A percentile compares a stretch with the other conserved stretches of the same genome.
Conservation (phyloP, 1,284 basidiomycete species). For the Naganishia cerealis region DNA sequence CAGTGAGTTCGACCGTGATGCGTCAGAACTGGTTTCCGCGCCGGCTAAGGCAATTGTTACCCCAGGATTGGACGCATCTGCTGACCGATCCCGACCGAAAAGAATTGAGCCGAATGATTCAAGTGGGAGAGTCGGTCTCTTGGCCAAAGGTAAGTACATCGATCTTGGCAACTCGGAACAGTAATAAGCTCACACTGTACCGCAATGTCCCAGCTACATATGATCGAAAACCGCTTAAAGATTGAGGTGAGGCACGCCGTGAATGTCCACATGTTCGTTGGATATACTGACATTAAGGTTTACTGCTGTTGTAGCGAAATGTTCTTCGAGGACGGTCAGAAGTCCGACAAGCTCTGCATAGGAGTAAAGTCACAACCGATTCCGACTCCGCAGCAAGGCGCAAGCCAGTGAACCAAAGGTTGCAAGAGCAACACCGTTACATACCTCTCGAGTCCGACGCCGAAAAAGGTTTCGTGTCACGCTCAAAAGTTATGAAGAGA, state of each 20-base stretch:
- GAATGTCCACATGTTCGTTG: not conserved
- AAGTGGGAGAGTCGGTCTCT: conserved; percentile 82
- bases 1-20: conserved; percentile 56
- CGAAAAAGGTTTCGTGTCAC: conserved; percentile 50
- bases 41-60: conserved; percentile 29
- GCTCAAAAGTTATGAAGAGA: conserved; percentile 35
- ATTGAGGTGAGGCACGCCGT: conserved; percentile 44
- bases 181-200: not conserved
- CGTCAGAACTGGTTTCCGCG: conserved; percentile 2
- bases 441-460: conserved; percentile 54
- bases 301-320: conserved; percentile 68
- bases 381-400: conserved; percentile 30
- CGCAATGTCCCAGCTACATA: conserved; percentile 66
- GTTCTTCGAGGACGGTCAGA: conserved; percentile 76
- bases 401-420: conserved; percentile 14
- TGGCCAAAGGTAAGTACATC: conserved; percentile 77
- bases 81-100: conserved; percentile 77
- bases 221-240: conserved; percentile 77
- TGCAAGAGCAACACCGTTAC: conserved; percentile 29
- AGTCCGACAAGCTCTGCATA: conserved; percentile 61
- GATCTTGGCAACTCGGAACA: not conserved
- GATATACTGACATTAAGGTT: conserved; percentile 5
- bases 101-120: conserved; percentile 79
- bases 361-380: conserved; percentile 42
- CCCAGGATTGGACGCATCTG: conserved; percentile 77